These are phyloP conservation scores for Prinsepia uniflora DNA, from an alignment of 306 rosid genomes.

Conservation along the genomic window DNA sequence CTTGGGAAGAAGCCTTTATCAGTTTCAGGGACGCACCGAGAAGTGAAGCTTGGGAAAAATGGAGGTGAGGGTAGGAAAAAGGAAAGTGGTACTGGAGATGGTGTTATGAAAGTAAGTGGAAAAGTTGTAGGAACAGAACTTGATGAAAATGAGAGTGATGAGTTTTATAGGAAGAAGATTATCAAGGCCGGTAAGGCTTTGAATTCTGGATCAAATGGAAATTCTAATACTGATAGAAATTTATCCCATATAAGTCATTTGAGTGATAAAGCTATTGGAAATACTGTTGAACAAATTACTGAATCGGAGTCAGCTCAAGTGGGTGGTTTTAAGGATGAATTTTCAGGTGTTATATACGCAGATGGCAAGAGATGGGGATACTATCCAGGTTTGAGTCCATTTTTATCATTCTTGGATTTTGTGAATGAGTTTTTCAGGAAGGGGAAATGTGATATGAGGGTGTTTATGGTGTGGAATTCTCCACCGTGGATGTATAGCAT, in stretches of 20 bases:
- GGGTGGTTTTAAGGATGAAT: conserved; percentile 25
- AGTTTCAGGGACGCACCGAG: conserved; percentile 14
- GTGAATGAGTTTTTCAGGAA: conserved; percentile 60
- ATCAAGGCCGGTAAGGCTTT: neutral
- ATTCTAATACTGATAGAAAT: conserved; percentile 14
- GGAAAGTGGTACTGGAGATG: conserved; percentile 7
- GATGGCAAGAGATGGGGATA: conserved; percentile 92
- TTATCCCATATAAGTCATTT: conserved; percentile 16
- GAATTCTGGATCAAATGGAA: conserved; percentile 11
- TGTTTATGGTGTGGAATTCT: conserved; percentile 96
- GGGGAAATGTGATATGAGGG: conserved; percentile 57
- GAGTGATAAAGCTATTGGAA: conserved; percentile 13
- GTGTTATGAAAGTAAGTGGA: neutral
- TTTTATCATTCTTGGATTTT: conserved; percentile 56
- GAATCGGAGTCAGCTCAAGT: neutral
- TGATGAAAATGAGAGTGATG: conserved; percentile 18
- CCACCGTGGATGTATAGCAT: conserved; percentile 91
- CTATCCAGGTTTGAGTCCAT: conserved; percentile 61
- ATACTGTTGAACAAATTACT: conserved; percentile 15
- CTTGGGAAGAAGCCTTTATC: conserved; percentile 33
- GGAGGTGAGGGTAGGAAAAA: neutral
- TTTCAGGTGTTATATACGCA: conserved; percentile 50
- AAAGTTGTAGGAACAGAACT: conserved; percentile 17
- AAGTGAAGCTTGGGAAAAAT: conserved; percentile 19
- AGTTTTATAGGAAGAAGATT: neutral